Conservation (phyloP, 768 basidiomycete genomes). For the Leccinum incarnatum region DNA sequence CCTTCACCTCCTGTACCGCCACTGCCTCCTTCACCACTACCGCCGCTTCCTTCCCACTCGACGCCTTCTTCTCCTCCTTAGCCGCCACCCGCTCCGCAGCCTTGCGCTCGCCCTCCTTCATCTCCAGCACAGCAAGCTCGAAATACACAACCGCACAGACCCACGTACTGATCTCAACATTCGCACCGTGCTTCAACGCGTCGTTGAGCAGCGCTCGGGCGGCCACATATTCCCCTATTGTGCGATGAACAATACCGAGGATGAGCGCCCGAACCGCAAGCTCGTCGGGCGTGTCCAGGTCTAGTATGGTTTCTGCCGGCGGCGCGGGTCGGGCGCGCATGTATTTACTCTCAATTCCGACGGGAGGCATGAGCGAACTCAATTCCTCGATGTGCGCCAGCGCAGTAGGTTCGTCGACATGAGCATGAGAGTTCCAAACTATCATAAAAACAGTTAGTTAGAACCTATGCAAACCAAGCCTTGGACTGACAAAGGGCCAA, state of each 20-base stretch:
- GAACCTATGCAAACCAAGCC: neutral
- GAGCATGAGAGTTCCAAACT: conserved; percentile 83
- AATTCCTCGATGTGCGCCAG: conserved; percentile 59
- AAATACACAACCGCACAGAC: conserved; percentile 64
- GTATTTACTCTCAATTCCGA: conserved; percentile 33
- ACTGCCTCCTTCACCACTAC: no score
- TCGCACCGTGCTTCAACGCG: conserved; percentile 41
- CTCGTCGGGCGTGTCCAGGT: conserved; percentile 71
- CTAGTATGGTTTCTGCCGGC: conserved; percentile 14
- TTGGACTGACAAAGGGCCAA: conserved; percentile 60
- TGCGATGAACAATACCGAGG: conserved; percentile 65
- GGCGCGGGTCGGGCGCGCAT: conserved; percentile 8
- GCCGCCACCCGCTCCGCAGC: conserved; percentile 32
- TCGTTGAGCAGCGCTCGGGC: conserved; percentile 52
- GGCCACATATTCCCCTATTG: conserved; percentile 42
- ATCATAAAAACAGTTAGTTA: conserved; percentile 6
- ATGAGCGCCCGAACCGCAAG: conserved; percentile 65
- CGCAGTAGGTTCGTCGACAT: conserved; percentile 52
- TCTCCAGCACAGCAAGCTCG: conserved; percentile 67
- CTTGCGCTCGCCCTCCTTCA: conserved; percentile 54
- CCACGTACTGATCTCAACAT: conserved; percentile 60
- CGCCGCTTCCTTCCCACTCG: neutral
- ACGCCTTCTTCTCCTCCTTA: neutral
- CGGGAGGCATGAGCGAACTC: conserved; percentile 45
- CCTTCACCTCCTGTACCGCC: neutral